These are phyloP conservation scores for Phyllosticta citrichinensis DNA, from an alignment of 2,329 filamentous ascomycete species.

Conservation along the genomic window DNA sequence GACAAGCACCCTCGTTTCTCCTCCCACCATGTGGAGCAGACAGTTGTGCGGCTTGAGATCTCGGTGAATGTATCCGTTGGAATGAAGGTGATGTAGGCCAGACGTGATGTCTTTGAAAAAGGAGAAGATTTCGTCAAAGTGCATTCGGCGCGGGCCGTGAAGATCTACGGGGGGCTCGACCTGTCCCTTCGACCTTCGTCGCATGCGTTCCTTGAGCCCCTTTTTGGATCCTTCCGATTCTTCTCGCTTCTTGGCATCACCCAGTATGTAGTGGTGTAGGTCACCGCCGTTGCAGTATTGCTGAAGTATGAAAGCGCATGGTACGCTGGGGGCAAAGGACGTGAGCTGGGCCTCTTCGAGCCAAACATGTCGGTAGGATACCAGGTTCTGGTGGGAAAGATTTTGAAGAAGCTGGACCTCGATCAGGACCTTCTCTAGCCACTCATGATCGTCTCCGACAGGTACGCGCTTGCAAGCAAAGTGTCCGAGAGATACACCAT, in stretches of 20 bases:
- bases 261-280: constrained; percentile 76
- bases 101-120: constrained; percentile 94
- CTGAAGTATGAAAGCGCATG: constrained; percentile 92
- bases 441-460: constrained; percentile 83
- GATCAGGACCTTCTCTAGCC: constrained; percentile 87
- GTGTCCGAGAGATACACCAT: constrained; percentile 76
- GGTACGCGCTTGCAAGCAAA: constrained; percentile 97
- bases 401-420: constrained; percentile 90
- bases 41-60: constrained; percentile 97
- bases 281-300: constrained; percentile 96
- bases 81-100: constrained; percentile 80
- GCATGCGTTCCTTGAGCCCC: constrained; percentile 77
- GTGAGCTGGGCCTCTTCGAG: constrained; percentile 78
- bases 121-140: constrained; percentile 90
- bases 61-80: constrained; percentile 86
- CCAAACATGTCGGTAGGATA: constrained; percentile 97
- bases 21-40: constrained; percentile 67
- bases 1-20: constrained; percentile 69
- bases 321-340: constrained; percentile 78
- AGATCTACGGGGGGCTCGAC: constrained; percentile 51
- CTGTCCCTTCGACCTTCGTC: constrained; percentile 71
- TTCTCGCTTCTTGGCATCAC: constrained; percentile 42
- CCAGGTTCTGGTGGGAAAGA: constrained; percentile 86
- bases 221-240: constrained; percentile 57
- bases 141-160: constrained; percentile 44